Evolutionary conservation across 495 filamentous ascomycete genomes (phyloP).

Genomic region (Xylaria flabelliformis): DNA sequence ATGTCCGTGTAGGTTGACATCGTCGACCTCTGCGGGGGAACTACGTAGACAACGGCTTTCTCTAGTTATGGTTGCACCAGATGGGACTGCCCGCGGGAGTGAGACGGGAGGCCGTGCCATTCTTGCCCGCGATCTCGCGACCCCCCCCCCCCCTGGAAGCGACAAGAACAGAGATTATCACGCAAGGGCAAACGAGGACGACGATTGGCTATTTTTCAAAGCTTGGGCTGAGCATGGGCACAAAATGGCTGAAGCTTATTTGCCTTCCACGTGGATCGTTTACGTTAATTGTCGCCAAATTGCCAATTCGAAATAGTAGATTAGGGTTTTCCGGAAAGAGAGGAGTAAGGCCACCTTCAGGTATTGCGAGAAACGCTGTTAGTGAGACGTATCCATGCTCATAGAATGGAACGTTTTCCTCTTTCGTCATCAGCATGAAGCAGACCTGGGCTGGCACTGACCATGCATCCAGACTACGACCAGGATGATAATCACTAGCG

Average conservation of each 20-base stretch:
- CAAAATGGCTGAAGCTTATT: not conserved
- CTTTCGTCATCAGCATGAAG: constrained; percentile 15
- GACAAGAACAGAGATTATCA: constrained; percentile 2
- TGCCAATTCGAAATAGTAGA: constrained; percentile 13
- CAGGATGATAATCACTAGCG: constrained; percentile 1
- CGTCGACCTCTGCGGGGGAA: constrained; percentile 10
- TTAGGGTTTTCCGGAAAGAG: not conserved
- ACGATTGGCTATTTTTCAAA: not conserved
- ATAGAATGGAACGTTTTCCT: not conserved
- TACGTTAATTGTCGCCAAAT: not conserved
- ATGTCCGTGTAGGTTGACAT: not conserved
- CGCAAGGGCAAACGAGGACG: not conserved
- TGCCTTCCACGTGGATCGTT: constrained; percentile 11
- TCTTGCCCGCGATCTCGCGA: constrained; percentile 20
- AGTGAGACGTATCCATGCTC: constrained; percentile 17
- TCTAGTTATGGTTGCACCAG: constrained; percentile 5
- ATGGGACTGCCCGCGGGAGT: constrained; percentile 20
- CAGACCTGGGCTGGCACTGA: constrained; percentile 8
- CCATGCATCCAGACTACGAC: constrained; percentile 14
- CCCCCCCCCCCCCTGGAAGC: constrained; percentile 4
- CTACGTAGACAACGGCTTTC: constrained; percentile 3
- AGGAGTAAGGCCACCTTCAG: not conserved
- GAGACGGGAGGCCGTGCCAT: constrained; percentile 30
- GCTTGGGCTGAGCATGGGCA: not conserved
- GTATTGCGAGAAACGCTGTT: constrained; percentile 1